Conservation (phyloP, 2,329 filamentous ascomycete genomes). For the Metarhizium guizhouense region DNA sequence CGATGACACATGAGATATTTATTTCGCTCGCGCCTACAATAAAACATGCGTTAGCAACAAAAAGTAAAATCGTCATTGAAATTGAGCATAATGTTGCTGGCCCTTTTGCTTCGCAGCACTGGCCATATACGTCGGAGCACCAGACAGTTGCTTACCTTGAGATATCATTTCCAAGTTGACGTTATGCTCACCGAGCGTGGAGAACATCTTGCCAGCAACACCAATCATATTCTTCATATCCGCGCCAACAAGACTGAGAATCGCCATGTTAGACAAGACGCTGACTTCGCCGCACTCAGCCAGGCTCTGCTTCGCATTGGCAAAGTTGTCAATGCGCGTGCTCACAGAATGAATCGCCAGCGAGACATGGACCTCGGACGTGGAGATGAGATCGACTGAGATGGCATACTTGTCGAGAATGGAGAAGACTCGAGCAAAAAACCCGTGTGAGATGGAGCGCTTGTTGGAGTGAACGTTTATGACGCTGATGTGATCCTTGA, state of each 20-base stretch:
- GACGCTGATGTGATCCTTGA: conserved; percentile 93
- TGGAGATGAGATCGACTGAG: conserved; percentile 93
- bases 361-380: conserved; percentile 92
- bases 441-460: conserved; percentile 89
- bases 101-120: neutral
- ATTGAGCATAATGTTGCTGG: neutral
- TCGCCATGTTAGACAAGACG: conserved; percentile 85
- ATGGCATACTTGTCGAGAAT: conserved; percentile 81
- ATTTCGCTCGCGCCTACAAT: conserved; percentile 84
- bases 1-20: conserved; percentile 97
- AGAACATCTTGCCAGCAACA: conserved; percentile 90
- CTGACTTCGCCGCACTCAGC: conserved; percentile 81
- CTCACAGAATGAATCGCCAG: conserved; percentile 88
- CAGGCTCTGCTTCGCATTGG: conserved; percentile 63
- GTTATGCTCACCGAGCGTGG: conserved; percentile 82
- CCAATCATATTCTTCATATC: conserved; percentile 98
- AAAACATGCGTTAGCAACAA: conserved; percentile 5
- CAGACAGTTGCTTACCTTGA: conserved; percentile 55
- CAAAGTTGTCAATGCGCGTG: conserved; percentile 51
- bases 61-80: neutral
- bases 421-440: conserved; percentile 88
- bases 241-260: conserved; percentile 85
- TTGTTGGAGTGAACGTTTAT: conserved; percentile 98
- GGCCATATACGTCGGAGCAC: neutral
- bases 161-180: conserved; percentile 99